Evolutionary conservation across 2,329 filamentous ascomycete species (phyloP).

Genomic region (Calonectria pseudoturangicola): DNA sequence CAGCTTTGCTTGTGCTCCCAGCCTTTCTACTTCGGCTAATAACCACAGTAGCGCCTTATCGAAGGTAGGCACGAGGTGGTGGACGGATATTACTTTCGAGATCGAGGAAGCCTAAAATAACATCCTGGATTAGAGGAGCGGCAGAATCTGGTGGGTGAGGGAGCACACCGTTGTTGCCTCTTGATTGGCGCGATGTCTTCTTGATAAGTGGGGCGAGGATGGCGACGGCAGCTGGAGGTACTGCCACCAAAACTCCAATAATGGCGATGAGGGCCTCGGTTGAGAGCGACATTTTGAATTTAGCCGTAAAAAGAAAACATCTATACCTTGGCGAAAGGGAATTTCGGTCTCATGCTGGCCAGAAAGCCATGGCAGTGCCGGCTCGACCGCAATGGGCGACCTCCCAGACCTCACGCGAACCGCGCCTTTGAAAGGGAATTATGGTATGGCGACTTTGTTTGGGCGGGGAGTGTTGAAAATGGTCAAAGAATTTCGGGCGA

Average conservation of each 20-base stretch:
- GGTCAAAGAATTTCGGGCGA: background rate
- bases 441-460: background rate
- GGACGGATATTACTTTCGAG: background rate
- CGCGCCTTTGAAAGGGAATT: background rate
- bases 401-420: too few relatives aligned
- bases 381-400: background rate
- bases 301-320: background rate
- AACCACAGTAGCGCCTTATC: background rate
- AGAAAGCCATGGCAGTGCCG: background rate
- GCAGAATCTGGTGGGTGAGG: background rate
- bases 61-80: background rate
- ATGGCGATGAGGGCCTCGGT: background rate
- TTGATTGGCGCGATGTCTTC: background rate
- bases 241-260: background rate
- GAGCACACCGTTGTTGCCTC: background rate
- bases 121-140: too few relatives aligned
- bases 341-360: background rate
- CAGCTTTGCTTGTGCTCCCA: too few relatives aligned
- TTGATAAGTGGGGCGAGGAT: background rate
- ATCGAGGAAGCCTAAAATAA: background rate
- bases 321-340: background rate
- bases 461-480: background rate
- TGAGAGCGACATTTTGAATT: background rate
- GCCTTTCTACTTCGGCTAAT: too few relatives aligned
- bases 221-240: background rate